Base-by-base conservation (phyloP, 2,329 filamentous ascomycete species). In the Botrytis galanthina region DNA sequence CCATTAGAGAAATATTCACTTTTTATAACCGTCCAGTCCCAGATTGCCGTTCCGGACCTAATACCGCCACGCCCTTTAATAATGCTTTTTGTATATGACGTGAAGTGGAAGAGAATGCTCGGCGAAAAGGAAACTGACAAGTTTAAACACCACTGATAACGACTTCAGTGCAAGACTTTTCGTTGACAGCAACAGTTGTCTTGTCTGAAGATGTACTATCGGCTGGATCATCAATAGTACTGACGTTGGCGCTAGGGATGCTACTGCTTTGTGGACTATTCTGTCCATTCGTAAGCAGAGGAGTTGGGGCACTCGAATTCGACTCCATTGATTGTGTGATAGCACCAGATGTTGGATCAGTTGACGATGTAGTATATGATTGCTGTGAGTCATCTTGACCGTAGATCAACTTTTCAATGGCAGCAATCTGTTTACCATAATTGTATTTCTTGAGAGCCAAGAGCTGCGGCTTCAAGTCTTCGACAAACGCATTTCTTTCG, bases 191-290 rank as follows among this genome's bases (percentile, higher is more conserved):
- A 32, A 71, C 72, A 14, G 73, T 64, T 10, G 74, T 75, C 60
- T 79, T 78, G 35, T 74, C 74, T n/a, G 75, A 75, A 35, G 75
- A 75, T 44, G 74, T 67, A 59, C 71, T 73, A 48, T 79, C 79
- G 35, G 74, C 74, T 32, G 78, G 73, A 26, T 79, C 79, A 32
- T 81, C 79, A 51, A 80, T 80, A 26, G 78, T 87, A 78, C 89
- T 90, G 54, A 85, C 85, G 76, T 86, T 89, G 3, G 89, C 88
- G 81, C 90, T 93, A 7, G 90, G 88, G 3, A 90, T 85, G 74
- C 87, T 90, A 80, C 85, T 90, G 80, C 88, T 92, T 78, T 90
- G 89, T 2, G 90, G 90, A 75, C 89, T 92, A 79, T 92, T 92
- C 57, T 88, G 88, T 78, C 91, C 91, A 77, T 87, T 91, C 2